Conservation (phyloP, 768 basidiomycete species). For the Tulasnella sp. region DNA sequence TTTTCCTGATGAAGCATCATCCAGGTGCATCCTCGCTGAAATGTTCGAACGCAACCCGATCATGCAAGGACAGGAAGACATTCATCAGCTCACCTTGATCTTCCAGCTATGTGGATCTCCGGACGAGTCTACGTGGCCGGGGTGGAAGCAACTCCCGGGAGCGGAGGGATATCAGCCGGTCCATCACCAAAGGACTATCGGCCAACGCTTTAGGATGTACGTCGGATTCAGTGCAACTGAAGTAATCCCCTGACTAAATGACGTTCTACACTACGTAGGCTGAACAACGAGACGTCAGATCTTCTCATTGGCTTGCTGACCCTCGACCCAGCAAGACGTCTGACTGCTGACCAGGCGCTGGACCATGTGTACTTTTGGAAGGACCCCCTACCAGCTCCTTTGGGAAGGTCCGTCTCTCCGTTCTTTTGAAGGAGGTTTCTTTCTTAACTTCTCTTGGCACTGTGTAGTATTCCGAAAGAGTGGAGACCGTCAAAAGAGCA, state of each 20-base stretch:
- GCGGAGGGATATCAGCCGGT: slow-evolving; percentile 40
- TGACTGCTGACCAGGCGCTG: slow-evolving; percentile 83
- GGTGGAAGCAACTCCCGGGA: slow-evolving; percentile 45
- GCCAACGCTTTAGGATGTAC: slow-evolving; percentile 31
- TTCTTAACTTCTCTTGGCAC: neutral
- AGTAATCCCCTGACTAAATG: neutral
- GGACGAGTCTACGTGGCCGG: slow-evolving; percentile 45
- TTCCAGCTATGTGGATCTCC: slow-evolving; percentile 90
- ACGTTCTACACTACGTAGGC: slow-evolving; percentile 47
- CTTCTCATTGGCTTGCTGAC: slow-evolving; percentile 79
- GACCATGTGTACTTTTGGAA: slow-evolving; percentile 96
- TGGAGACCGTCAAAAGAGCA: slow-evolving; percentile 36
- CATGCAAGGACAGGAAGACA: slow-evolving; percentile 81
- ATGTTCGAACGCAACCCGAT: slow-evolving; percentile 91
- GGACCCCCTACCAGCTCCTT: slow-evolving; percentile 66
- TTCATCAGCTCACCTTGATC: slow-evolving; percentile 91
- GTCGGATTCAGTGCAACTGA: neutral
- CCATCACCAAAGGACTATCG: slow-evolving; percentile 36
- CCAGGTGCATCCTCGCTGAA: slow-evolving; percentile 92
- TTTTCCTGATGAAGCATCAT: neutral
- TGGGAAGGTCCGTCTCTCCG: slow-evolving; percentile 41
- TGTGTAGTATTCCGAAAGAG: slow-evolving; percentile 26
- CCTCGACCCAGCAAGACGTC: slow-evolving; percentile 80
- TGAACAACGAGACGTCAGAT: slow-evolving; percentile 75
- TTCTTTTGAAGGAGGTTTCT: neutral